These are phyloP conservation scores for Coffea humblotiana DNA, from an alignment of 305 asterid genomes.

Conservation along the genomic window DNA sequence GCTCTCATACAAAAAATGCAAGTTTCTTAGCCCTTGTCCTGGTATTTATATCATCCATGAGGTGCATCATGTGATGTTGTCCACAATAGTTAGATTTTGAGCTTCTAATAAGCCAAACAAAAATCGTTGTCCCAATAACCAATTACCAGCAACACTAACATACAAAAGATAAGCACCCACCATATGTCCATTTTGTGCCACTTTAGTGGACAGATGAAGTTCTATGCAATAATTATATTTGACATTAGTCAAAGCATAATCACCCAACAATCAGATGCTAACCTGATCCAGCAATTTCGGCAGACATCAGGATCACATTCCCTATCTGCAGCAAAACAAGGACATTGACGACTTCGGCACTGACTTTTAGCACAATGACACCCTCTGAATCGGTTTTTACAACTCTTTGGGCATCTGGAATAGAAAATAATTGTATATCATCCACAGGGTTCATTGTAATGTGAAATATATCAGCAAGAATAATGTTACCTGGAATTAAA, in stretches of 20 bases:
- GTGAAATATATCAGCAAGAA: neutral
- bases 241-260: constrained; percentile 10
- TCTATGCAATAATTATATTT: neutral
- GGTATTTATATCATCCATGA: neutral
- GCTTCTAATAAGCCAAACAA: neutral
- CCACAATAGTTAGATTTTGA: neutral
- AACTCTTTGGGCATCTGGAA: constrained; percentile 85
- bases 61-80: neutral
- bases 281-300: constrained; percentile 99
- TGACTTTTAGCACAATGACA: constrained; percentile 98
- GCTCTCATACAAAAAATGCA: neutral
- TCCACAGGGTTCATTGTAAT: neutral
- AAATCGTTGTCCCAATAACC: neutral
- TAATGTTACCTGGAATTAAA: neutral
- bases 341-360: constrained; percentile 97
- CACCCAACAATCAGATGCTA: constrained; percentile 25
- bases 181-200: neutral
- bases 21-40: neutral
- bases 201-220: neutral
- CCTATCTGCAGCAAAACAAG: constrained; percentile 97
- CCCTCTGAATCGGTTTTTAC: constrained; percentile 96
- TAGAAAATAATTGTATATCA: neutral
- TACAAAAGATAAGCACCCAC: neutral
- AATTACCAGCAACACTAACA: neutral
- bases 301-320: constrained; percentile 99